Evolutionary conservation across 257 asterid genomes (phyloP).

Genomic region (Avicennia marina): DNA sequence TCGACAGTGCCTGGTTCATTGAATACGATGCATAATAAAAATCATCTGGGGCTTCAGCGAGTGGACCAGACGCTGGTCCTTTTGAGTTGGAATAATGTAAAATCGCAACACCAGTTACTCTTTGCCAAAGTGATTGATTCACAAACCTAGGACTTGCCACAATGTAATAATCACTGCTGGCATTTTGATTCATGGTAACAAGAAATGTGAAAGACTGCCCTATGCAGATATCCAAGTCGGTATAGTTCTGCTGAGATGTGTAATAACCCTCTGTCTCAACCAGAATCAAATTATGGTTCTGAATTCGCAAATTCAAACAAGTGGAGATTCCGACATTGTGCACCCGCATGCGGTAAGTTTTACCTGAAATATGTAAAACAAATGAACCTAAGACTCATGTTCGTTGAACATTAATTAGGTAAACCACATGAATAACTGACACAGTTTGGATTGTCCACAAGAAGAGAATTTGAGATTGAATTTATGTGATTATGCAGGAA

Average conservation of each 20-base stretch:
- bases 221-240: conserved; percentile 84
- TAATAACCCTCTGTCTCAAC: conserved; percentile 96
- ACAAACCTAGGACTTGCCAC: conserved; percentile 62
- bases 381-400: no score
- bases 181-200: conserved; percentile 45
- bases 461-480: no score
- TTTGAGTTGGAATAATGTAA: conserved; percentile 58
- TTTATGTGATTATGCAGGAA: no score
- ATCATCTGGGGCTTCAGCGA: conserved; percentile 60
- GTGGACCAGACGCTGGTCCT: conserved; percentile 35
- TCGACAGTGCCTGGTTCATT: conserved; percentile 46
- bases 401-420: no score
- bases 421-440: no score
- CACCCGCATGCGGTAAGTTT: conserved; percentile 77
- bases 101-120: conserved; percentile 43
- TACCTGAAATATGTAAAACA: no score
- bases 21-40: conserved; percentile 45
- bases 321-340: conserved; percentile 80
- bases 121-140: conserved; percentile 6
- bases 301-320: conserved; percentile 92
- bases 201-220: conserved; percentile 94
- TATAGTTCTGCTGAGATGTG: conserved; percentile 76
- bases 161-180: conserved; percentile 44
- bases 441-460: no score
- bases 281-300: conserved; percentile 76